Conservation (phyloP, 805 yeast species). For the Lipomyces mesembrius region DNA sequence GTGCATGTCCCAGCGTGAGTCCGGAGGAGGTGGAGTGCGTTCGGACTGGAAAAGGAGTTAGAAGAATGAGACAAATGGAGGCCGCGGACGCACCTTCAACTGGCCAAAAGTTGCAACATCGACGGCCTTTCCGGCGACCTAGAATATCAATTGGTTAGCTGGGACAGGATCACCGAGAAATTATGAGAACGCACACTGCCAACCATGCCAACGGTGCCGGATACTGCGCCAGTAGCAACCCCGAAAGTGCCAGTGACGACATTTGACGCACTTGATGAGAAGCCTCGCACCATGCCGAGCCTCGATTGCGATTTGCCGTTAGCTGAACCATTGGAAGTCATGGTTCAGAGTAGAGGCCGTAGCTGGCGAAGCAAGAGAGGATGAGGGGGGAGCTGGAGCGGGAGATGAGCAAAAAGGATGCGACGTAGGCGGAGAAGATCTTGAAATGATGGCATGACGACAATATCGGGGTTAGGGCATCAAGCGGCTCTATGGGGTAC, state of each 20-base stretch:
- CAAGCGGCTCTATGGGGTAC: no score
- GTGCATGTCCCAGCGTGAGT: slow-evolving; percentile 32
- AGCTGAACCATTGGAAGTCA: slow-evolving; percentile 13
- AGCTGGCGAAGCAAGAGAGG: background rate
- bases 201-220: slow-evolving; percentile 10
- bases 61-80: background rate
- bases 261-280: slow-evolving; percentile 14
- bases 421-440: no score
- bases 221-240: slow-evolving; percentile 19
- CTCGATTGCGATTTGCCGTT: slow-evolving; percentile 10
- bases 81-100: slow-evolving; percentile 12
- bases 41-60: slow-evolving; percentile 12
- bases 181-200: slow-evolving; percentile 13
- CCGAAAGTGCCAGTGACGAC: slow-evolving; percentile 28
- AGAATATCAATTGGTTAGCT: background rate
- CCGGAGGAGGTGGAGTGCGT: slow-evolving; percentile 25
- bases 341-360: slow-evolving; percentile 2
- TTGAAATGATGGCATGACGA: no score
- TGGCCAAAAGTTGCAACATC: slow-evolving; percentile 30
- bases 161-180: background rate
- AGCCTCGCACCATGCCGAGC: slow-evolving; percentile 24
- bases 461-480: no score
- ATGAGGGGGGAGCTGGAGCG: background rate
- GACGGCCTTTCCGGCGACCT: slow-evolving; percentile 33
- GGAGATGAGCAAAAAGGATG: background rate